These are phyloP conservation scores for Aspergillus conjunctus DNA, from an alignment of 495 filamentous ascomycete genomes.

Conservation along the genomic window DNA sequence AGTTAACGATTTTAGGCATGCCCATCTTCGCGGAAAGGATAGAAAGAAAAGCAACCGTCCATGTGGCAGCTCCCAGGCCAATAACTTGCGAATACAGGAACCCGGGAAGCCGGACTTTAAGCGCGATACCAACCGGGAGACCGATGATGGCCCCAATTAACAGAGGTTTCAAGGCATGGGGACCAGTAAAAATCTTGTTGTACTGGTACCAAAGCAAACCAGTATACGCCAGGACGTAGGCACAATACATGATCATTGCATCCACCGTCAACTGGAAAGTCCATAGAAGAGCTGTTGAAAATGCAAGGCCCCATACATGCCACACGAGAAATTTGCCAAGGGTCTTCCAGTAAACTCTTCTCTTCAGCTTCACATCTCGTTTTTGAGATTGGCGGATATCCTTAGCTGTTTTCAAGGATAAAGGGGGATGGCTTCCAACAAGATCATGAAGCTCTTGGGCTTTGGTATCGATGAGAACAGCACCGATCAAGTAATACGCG, in stretches of 20 bases:
- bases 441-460: conserved; percentile 55
- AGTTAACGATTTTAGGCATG: conserved; percentile 47
- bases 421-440: conserved; percentile 43
- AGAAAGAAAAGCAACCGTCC: conserved; percentile 55
- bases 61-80: conserved; percentile 53
- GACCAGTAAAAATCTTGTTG: conserved; percentile 61
- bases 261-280: conserved; percentile 46
- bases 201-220: conserved; percentile 63
- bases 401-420: conserved; percentile 35
- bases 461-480: conserved; percentile 60
- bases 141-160: conserved; percentile 49
- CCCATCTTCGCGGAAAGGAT: conserved; percentile 47
- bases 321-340: conserved; percentile 54
- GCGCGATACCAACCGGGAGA: conserved; percentile 49
- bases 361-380: conserved; percentile 48
- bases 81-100: conserved; percentile 54
- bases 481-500: conserved; percentile 61
- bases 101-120: conserved; percentile 36
- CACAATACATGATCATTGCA: conserved; percentile 52
- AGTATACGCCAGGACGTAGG: conserved; percentile 58
- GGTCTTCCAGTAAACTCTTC: conserved; percentile 58
- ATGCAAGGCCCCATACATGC: conserved; percentile 59
- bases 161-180: conserved; percentile 55
- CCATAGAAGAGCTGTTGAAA: conserved; percentile 56
- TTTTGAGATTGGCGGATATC: conserved; percentile 49